A percentile compares a stretch with the other conserved stretches of the same genome.
Evolutionary conservation across 108 stramenopile genomes (phyloP).

Genomic region (Tribonema minus): DNA sequence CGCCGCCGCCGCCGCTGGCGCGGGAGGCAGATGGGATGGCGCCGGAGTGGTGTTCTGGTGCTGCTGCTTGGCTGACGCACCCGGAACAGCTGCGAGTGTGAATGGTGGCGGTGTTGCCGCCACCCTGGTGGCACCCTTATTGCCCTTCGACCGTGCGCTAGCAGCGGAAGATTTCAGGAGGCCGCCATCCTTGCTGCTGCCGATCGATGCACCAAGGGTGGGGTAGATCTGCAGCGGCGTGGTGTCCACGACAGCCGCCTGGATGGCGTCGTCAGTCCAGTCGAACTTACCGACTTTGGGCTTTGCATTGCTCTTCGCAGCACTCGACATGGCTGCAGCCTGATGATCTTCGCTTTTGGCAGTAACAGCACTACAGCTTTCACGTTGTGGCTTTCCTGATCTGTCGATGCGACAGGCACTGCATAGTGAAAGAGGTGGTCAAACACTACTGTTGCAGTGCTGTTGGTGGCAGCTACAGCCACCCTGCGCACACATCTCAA

Average conservation of each 20-base stretch:
- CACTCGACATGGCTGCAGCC: too few relatives aligned
- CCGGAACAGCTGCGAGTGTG: conserved; percentile 1
- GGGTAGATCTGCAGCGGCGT: neutral
- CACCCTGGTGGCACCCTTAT: neutral
- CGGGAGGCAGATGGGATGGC: neutral
- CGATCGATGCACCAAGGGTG: neutral
- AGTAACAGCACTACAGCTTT: too few relatives aligned
- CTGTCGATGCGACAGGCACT: too few relatives aligned
- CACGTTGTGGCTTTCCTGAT: too few relatives aligned
- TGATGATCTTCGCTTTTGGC: too few relatives aligned
- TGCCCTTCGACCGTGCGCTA: neutral
- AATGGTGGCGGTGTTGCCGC: neutral
- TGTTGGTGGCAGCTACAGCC: too few relatives aligned
- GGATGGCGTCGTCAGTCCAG: conserved; percentile 28
- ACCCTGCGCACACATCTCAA: too few relatives aligned
- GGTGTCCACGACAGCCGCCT: neutral
- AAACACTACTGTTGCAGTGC: too few relatives aligned
- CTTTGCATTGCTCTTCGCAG: too few relatives aligned
- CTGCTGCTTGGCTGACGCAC: neutral
- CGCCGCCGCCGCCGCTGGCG: neutral
- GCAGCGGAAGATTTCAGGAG: conserved; percentile 20
- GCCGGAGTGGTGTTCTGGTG: neutral
- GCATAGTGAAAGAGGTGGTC: too few relatives aligned
- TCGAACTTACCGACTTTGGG: too few relatives aligned
- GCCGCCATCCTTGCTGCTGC: conserved; percentile 7